Evolutionary conservation across 768 basidiomycete genomes (phyloP), one percentile per base, ranked within the genome.

Genomic region (Russula earlei): DNA sequence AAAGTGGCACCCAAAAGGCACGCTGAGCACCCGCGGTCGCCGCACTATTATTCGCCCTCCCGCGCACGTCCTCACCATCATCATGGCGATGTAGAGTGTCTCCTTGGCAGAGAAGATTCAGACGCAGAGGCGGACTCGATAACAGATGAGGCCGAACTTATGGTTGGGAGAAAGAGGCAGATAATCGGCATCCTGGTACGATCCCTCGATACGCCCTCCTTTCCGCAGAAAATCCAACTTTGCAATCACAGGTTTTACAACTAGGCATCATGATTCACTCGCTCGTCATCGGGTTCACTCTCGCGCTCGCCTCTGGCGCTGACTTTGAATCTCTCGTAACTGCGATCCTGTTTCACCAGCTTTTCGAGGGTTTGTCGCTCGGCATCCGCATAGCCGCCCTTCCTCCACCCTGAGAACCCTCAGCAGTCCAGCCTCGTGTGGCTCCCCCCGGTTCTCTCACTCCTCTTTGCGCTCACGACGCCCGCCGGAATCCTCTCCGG

Each of bases 221-320:
- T 36, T 22, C 29, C 37, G 20, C 45, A n/a, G 24, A 20, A 56
- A 10, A 5, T 24, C 25, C 25, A 44, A 27, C 12, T 38, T n/a
- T 11, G n/a, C 25, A 27, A 31, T 4, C 29, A 44, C 49, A 90
- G 87, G 81, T 88, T 31, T 72, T 94, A 34, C 85, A 94, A 77
- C 64, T 86, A 85, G 0, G 91, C 44, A 88, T 94, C 63, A 85
- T 93, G 87, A 76, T 93, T 47, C 82, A 92, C 65, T 85, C 89
- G 2, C 66, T 91, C 44, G 79, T 91, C 31, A 87, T 91, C 54
- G 89, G 89, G 2, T 67, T 91, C 20, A 91, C 89, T 4, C 71
- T 91, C 19, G 77, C 85, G 1, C 79, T 91, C 52, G 79, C 85
- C 4, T 72, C 76, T 5, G 84, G 86, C 17, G 62, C 79, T 1